phyloP scores from a whole-genome alignment of 805 yeast genomes.

The Maudiozyma pseudohumilis region DNA sequence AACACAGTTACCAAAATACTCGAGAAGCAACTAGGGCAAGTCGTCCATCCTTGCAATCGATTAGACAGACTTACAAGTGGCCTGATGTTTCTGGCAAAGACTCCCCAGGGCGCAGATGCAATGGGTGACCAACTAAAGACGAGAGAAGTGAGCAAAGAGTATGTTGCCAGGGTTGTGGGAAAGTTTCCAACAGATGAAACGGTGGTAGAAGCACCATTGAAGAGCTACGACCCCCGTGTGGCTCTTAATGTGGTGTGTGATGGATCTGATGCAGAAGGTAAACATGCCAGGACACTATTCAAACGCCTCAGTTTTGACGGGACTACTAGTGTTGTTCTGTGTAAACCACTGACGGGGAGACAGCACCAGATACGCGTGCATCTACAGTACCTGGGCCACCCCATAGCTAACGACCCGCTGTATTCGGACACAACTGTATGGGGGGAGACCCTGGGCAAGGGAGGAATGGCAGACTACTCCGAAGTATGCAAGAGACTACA shows the following conservation, averaged over 20 bases:
- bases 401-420: constrained; percentile 87
- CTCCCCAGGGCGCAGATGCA: constrained; percentile 63
- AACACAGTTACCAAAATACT: constrained; percentile 67
- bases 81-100: constrained; percentile 79
- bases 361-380: constrained; percentile 95
- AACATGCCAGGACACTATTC: constrained; percentile 70
- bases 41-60: constrained; percentile 79
- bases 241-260: constrained; percentile 48
- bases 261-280: constrained; percentile 29
- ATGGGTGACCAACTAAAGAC: constrained; percentile 65
- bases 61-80: constrained; percentile 88
- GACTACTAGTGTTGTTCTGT: constrained; percentile 52
- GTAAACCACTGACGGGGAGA: constrained; percentile 83
- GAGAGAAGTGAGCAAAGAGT: constrained; percentile 69
- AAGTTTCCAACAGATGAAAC: constrained; percentile 57
- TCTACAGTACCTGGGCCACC: constrained; percentile 73
- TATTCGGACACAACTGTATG: constrained; percentile 74
- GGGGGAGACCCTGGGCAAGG: constrained; percentile 66
- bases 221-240: constrained; percentile 62
- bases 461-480: constrained; percentile 41
- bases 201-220: constrained; percentile 55
- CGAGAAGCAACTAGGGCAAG: constrained; percentile 54
- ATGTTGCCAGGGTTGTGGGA: constrained; percentile 80
- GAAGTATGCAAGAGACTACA: constrained; percentile 43
- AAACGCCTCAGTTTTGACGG: constrained; percentile 57